Base-by-base conservation (phyloP, 371 early-diverging fungal species). In the Capillidium rhysosporum region DNA sequence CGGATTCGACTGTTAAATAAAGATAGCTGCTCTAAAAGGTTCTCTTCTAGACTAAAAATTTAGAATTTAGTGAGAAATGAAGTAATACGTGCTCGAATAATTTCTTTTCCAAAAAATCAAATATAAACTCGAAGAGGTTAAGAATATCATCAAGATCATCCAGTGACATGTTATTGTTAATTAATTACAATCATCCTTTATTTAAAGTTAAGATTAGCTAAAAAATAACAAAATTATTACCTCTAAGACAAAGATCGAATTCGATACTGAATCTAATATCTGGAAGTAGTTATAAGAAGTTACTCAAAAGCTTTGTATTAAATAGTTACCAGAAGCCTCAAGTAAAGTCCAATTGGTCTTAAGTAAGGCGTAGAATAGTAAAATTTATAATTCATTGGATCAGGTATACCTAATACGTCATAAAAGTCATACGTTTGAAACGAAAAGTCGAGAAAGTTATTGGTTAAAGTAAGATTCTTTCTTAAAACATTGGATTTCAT, bases 161-260 rank as follows among this genome's bases (percentile, higher is more conserved):
- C 52, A 68, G 69, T 25, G 60, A 62, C 5, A 86, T 65, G 49
- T 84, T 73, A 7, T 61, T 67, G 58, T 92, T 91, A 21, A 83
- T 56, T 38, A 71, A 57, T 20, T 68, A 62, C 29, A 93, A 61
- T 93, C 95, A 94, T 41, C 62, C 59, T 48, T 75, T 67, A 57
- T 84, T 84, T 80, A 57, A 18, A 24, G n/a, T 41, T 20, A 40
- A 54, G 26, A 0, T 34, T 46, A 18, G 41, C 14, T 23, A 16
- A 18, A 43, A 52, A 5, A 38, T 21, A 28, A 25, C 53, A 16
- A 40, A 16, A 10, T 26, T 26, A 38, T 59, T 75, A 77, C 85
- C 95, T 71, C 90, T 86, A 57, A 95, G 93, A 65, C 96, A 96
- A 85, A 97, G 83, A 64, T 97, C 98, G 61, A 96, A 97, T 63